A percentile compares a stretch with the other conserved stretches of the same genome.
Conservation (phyloP, 1,139 yeast genomes). For the Diutina ranongensis region DNA sequence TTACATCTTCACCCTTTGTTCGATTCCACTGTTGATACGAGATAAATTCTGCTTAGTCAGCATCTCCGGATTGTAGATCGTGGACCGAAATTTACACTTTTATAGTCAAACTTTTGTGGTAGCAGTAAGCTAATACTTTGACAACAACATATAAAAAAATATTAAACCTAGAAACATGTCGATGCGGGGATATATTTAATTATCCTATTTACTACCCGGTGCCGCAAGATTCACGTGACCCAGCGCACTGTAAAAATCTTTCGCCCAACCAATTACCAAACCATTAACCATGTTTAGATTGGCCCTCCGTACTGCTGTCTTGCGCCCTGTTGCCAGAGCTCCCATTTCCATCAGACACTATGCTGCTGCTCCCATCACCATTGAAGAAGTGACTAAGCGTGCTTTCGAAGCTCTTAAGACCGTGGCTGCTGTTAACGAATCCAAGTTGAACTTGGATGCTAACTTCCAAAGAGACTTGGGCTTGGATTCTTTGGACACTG, state of each 20-base stretch:
- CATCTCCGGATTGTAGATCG: too few species aligned
- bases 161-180: too few species aligned
- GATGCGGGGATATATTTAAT: too few species aligned
- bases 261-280: background rate
- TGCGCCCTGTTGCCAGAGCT: slow-evolving; percentile 20
- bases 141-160: too few species aligned
- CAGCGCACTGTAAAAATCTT: background rate
- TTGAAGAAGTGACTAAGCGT: slow-evolving; percentile 35
- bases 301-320: slow-evolving; percentile 27
- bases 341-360: slow-evolving; percentile 17
- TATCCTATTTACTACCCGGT: too few species aligned
- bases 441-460: slow-evolving; percentile 26
- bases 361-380: slow-evolving; percentile 36
- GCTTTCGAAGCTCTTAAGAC: slow-evolving; percentile 41
- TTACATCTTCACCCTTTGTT: too few species aligned
- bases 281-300: slow-evolving; percentile 16
- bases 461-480: slow-evolving; percentile 54
- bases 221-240: background rate
- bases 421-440: slow-evolving; percentile 39
- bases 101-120: too few species aligned
- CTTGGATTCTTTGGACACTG: slow-evolving; percentile 61
- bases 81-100: too few species aligned
- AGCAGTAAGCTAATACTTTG: too few species aligned
- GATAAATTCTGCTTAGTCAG: too few species aligned
- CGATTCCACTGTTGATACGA: too few species aligned